phyloP scores from a whole-genome alignment of 163 green algal genomes.

The Chlamydomonas reinhardtii region DNA sequence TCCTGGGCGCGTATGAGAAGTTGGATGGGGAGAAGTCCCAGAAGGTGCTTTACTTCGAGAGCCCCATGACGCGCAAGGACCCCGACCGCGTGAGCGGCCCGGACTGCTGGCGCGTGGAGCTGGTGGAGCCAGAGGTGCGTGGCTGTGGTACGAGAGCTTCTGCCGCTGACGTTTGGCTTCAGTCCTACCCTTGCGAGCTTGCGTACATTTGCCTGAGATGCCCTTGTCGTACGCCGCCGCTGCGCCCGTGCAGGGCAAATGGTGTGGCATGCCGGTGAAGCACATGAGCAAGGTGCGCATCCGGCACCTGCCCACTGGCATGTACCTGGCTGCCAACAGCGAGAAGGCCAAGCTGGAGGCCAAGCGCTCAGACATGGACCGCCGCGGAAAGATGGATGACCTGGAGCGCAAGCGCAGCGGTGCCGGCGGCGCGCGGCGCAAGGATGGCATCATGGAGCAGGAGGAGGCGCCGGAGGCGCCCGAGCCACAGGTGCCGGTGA shows the following conservation, averaged over 20 bases:
- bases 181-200: no score
- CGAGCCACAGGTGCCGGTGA: neutral
- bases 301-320: slow-evolving; percentile 41
- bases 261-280: slow-evolving; percentile 33
- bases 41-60: slow-evolving; percentile 45
- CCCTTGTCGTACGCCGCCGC: no score
- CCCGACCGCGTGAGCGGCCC: slow-evolving; percentile 17
- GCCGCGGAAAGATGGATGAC: neutral
- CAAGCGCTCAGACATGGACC: neutral
- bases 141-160: neutral
- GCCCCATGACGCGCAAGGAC: slow-evolving; percentile 32
- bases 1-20: slow-evolving; percentile 13
- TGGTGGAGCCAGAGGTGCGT: slow-evolving; percentile 20
- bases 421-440: neutral
- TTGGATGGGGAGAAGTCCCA: neutral
- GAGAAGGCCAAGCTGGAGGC: slow-evolving; percentile 6
- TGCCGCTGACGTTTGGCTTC: neutral
- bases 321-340: slow-evolving; percentile 29
- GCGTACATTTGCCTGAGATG: no score
- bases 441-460: neutral
- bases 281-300: slow-evolving; percentile 21
- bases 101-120: slow-evolving; percentile 39
- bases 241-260: slow-evolving; percentile 1
- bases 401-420: no score
- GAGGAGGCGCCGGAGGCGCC: neutral